phyloP scores from a whole-genome alignment of 495 filamentous ascomycete species.

The Penicillium manginii region DNA sequence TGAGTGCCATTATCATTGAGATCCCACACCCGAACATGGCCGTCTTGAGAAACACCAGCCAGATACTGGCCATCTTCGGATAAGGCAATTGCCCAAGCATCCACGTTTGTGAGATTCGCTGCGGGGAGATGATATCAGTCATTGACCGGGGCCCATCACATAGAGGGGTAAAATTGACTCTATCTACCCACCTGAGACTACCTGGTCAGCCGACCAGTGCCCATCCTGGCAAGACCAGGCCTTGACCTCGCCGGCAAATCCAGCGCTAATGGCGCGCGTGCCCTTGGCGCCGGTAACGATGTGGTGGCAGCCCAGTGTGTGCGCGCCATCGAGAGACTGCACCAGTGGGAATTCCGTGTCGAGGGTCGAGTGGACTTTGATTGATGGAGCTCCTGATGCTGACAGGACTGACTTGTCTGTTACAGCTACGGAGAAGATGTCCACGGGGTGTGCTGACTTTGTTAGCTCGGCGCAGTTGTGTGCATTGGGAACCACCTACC shows the following conservation, averaged over 20 bases:
- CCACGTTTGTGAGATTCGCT: conserved; percentile 38
- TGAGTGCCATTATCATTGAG: conserved; percentile 54
- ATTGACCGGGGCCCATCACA: no score
- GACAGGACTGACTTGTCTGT: conserved; percentile 77
- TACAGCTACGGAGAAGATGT: conserved; percentile 89
- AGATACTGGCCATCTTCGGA: conserved; percentile 81
- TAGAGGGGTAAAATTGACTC: no score
- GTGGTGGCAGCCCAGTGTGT: conserved; percentile 90
- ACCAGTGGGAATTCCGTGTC: conserved; percentile 71
- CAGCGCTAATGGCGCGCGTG: conserved; percentile 73
- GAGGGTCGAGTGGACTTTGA: conserved; percentile 75
- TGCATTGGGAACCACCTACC: conserved; percentile 61
- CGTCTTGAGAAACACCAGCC: conserved; percentile 80
- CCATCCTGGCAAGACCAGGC: conserved; percentile 69
- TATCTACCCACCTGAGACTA: conserved; percentile 44
- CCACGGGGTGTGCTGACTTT: conserved; percentile 72
- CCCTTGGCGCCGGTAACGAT: conserved; percentile 71
- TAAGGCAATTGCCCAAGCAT: conserved; percentile 85
- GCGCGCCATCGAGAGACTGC: conserved; percentile 75
- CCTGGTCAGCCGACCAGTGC: conserved; percentile 55
- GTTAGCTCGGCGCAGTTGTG: no score
- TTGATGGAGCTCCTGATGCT: conserved; percentile 76
- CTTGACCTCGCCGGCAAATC: conserved; percentile 85
- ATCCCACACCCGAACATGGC: conserved; percentile 89
- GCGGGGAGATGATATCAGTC: background rate